phyloP scores from a whole-genome alignment of 78 protist genomes.

The Dictyostelium purpureum region DNA sequence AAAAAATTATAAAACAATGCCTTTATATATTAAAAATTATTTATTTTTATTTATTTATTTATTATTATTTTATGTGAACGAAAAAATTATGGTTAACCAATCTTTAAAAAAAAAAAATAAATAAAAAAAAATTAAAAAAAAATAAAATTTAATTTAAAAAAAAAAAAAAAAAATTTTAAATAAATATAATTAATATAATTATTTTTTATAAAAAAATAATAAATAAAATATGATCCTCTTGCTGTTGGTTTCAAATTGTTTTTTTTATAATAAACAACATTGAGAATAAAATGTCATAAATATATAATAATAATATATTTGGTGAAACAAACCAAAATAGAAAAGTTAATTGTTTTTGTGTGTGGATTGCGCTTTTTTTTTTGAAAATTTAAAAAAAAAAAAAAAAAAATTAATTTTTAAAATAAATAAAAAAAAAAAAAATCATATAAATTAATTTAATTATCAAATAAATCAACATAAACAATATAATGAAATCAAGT shows the following conservation, averaged over 20 bases:
- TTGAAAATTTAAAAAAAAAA: neutral
- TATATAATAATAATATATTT: too few relatives aligned
- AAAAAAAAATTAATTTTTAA: neutral
- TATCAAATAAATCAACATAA: too few relatives aligned
- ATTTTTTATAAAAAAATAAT: too few relatives aligned
- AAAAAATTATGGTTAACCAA: neutral
- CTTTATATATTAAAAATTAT: neutral
- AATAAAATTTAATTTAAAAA: neutral
- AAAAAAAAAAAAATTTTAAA: neutral
- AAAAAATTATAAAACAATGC: neutral
- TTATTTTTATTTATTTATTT: neutral
- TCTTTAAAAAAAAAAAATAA: neutral
- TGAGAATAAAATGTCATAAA: too few relatives aligned
- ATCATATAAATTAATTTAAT: too few relatives aligned
- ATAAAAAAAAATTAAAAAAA: constrained; percentile 1
- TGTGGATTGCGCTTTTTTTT: neutral
- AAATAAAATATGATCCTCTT: too few relatives aligned
- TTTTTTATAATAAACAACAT: neutral
- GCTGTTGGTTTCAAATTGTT: too few relatives aligned
- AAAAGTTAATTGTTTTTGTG: neutral
- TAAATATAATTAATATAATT: neutral
- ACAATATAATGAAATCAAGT: neutral
- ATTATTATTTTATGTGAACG: neutral
- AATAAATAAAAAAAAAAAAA: neutral
- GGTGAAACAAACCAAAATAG: neutral